Base-by-base conservation (phyloP, 352 stramenopile genomes). In the Achlya hypogyna region DNA sequence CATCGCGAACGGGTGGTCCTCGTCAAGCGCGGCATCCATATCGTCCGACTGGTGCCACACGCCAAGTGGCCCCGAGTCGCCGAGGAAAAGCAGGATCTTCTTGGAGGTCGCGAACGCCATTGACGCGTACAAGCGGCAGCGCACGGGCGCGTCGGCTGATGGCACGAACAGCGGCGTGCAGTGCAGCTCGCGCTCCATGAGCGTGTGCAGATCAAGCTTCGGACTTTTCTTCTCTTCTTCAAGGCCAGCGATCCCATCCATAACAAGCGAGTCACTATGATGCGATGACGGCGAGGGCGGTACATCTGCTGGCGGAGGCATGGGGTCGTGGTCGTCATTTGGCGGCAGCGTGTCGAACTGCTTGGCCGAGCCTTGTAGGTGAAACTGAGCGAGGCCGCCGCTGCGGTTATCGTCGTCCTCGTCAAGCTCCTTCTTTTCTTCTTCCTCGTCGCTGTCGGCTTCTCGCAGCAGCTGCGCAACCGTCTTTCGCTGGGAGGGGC, bases 1-100 rank as follows among this genome's bases (percentile, higher is more conserved):
- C 87, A 96, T 96, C 2, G 87, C 89, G 83, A 86, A 96, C 63
- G 91, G 91, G 73, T 96, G 85, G 53, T 94, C 77, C 35, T 81
- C 76, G 2, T 82, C 88, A 31, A 84, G 81, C 2, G 78, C 80
- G 4, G 78, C 70, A 56, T 94, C 85, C 25, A 35, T 35, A 20
- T 56, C 8, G 31, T 56, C 49, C 12, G 14, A n/a, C 72, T 95
- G 86, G 42, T 86, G 76, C 87, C 87, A 96, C 16, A 96, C 71
- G 1, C 87, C 87, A 51, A 96, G 73, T 10, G 85, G 87, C 4
- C 86, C 85, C 6, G 87, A 96, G 64, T 96, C 85, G 0, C 85
- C 89, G 31, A 95, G 69, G 63, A 96, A 94, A 53, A 96, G 38
- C 27, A 95, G 78, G 32, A 95, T 73, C 58, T 93, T 93, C 62